Base-by-base conservation (phyloP, 108 stramenopile species). In the Seminavis robusta region DNA sequence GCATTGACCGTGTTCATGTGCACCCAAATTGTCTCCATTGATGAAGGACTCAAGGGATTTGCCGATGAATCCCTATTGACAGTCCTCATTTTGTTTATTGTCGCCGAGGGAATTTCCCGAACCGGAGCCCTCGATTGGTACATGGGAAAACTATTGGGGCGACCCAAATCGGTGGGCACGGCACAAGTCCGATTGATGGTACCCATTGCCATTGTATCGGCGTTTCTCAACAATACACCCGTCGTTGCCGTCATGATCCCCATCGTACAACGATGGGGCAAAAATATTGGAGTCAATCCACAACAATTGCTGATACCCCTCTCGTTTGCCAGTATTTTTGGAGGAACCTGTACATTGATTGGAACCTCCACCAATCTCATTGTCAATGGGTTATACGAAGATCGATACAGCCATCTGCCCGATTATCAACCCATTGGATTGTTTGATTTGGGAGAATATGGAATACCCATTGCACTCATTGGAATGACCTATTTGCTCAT, bases 221-320 rank as follows among this genome's bases (percentile, higher is more conserved):
- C 94, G 8, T 92, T 95, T 57, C 40, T 95, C 31, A 95, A 92
- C 74, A 95, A 95, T 61, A 95, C 90, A 7, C 90, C 94, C 1
- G 73, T 92, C 3, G 88, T 90, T 0, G 85, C 77, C n/a, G 83
- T 95, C 20, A 92, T 92, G 90, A 88, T 95, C 17, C 94, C 94
- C 3, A 86, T 95, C 38, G 78, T 86, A 26, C 84, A 80, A 33
- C 65, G 73, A 27, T 95, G 94, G 94, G 70, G 64, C 3, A 77
- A 79, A 38, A 81, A 68, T 47, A 73, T 80, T n/a, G 46, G 78
- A 11, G 60, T 80, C 23, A 56, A 65, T 15, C 46, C 67, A 8
- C 72, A 82, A 16, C 94, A 95, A 61, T 74, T 90, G 13, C 47
- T 95, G 51, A 75, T 92, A 48, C 94, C 90, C 0, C 72, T 92